These are phyloP conservation scores for Ciborinia camelliae DNA, from an alignment of 2,329 filamentous ascomycete species.

Conservation along the genomic window DNA sequence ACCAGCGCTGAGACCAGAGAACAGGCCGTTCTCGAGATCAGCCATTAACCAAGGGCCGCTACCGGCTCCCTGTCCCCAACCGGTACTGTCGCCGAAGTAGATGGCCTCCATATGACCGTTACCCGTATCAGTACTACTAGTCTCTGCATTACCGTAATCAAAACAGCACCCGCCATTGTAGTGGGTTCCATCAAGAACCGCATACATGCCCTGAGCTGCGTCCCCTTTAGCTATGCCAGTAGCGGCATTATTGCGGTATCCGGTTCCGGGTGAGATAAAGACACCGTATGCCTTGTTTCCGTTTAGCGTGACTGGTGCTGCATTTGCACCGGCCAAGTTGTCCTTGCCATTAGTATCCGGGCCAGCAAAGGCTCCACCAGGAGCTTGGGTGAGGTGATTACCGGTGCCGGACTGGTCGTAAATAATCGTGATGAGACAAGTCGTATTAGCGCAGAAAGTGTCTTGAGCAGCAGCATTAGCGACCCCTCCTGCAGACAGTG, in stretches of 20 bases:
- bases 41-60: conserved; percentile 66
- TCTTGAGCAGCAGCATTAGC: conserved; percentile 61
- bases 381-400: conserved; percentile 62
- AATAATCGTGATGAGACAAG: conserved; percentile 60
- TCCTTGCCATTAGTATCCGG: conserved; percentile 56
- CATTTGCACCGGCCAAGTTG: conserved; percentile 56
- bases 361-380: conserved; percentile 53
- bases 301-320: conserved; percentile 58
- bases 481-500: conserved; percentile 56
- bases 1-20: conserved; percentile 49
- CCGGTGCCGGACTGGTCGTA: conserved; percentile 62
- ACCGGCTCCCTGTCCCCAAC: conserved; percentile 56
- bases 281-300: conserved; percentile 62
- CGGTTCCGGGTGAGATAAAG: conserved; percentile 57
- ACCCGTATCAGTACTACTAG: conserved; percentile 51
- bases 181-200: conserved; percentile 57
- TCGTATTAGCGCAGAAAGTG: conserved; percentile 56
- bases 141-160: conserved; percentile 57
- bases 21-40: conserved; percentile 64
- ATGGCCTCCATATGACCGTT: conserved; percentile 67
- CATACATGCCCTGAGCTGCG: conserved; percentile 57
- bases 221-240: conserved; percentile 54
- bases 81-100: conserved; percentile 56
- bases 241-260: conserved; percentile 57
- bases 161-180: conserved; percentile 57